Conservation (phyloP, 805 yeast genomes). For the Wickerhamiella nectarea region DNA sequence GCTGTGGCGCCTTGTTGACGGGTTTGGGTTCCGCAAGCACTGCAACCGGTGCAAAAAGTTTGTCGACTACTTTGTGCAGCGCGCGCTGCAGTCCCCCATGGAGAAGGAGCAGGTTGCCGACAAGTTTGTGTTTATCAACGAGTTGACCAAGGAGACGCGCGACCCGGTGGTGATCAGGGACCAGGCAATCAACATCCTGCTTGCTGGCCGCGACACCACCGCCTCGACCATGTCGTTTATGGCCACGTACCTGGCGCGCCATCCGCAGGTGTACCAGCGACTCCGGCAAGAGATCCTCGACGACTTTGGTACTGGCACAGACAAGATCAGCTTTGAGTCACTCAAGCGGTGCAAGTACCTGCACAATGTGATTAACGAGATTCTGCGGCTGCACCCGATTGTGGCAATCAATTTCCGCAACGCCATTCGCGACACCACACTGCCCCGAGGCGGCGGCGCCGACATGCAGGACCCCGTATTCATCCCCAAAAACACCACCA, state of each 20-base stretch:
- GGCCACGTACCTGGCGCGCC: constrained; percentile 30
- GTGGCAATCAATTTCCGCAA: constrained; percentile 33
- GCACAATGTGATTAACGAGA: constrained; percentile 31
- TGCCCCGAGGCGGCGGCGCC: constrained; percentile 34
- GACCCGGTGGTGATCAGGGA: constrained; percentile 31
- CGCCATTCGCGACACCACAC: constrained; percentile 29
- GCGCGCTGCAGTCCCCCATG: constrained; percentile 25
- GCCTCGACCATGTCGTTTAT: constrained; percentile 33
- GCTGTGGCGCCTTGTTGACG: constrained; percentile 16
- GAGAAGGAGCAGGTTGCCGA: constrained; percentile 11
- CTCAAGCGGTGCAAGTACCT: constrained; percentile 32
- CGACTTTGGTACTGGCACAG: constrained; percentile 20
- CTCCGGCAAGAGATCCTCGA: constrained; percentile 27
- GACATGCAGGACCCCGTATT: constrained; percentile 26
- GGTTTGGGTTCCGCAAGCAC: constrained; percentile 25
- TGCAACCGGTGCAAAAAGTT: constrained; percentile 24
- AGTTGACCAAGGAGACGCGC: constrained; percentile 14
- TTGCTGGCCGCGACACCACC: constrained; percentile 37
- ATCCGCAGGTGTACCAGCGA: constrained; percentile 15
- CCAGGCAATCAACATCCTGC: constrained; percentile 31
- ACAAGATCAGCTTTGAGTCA: constrained; percentile 26
- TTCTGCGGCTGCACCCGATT: constrained; percentile 33
- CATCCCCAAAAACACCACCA: constrained; percentile 28
- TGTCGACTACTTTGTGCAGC: constrained; percentile 31
- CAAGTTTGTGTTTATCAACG: constrained; percentile 25